These are phyloP conservation scores for Talaromyces marneffei DNA, from an alignment of 2,329 filamentous ascomycete genomes.

Conservation along the genomic window DNA sequence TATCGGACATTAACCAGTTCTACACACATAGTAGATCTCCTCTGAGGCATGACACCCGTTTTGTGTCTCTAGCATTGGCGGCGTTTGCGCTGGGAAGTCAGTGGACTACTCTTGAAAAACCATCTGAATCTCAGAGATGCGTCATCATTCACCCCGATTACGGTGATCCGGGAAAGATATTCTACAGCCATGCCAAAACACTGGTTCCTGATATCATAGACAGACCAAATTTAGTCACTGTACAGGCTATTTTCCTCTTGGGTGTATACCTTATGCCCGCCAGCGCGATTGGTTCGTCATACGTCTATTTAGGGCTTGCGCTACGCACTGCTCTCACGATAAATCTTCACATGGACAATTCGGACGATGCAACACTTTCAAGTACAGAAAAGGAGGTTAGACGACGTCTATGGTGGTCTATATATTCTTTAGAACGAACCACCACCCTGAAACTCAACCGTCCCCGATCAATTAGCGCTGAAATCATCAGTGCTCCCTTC, in stretches of 20 bases:
- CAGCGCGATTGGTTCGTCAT: constrained; percentile 31
- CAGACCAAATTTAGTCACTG: constrained; percentile 25
- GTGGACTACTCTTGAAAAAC: neutral
- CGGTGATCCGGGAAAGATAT: constrained; percentile 26
- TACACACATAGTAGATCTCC: neutral
- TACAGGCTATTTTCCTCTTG: constrained; percentile 30
- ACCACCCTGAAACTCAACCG: constrained; percentile 15
- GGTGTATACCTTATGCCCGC: constrained; percentile 34
- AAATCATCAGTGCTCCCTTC: neutral
- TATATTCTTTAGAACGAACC: constrained; percentile 12
- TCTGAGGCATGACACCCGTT: constrained; percentile 22
- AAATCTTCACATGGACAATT: constrained; percentile 36
- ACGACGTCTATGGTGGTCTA: neutral
- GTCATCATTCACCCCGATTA: constrained; percentile 6
- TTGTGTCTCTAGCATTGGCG: constrained; percentile 17
- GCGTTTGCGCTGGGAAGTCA: neutral
- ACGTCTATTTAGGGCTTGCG: constrained; percentile 41
- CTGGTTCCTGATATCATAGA: constrained; percentile 34
- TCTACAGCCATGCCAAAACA: constrained; percentile 25
- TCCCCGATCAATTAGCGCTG: neutral
- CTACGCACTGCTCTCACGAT: constrained; percentile 50
- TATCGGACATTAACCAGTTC: neutral
- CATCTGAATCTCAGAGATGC: constrained; percentile 16
- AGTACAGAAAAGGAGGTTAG: constrained; percentile 18
- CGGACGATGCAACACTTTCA: constrained; percentile 17